Percentiles rank a stretch among this genome's conserved stretches.
These are phyloP conservation scores for Halenospora varia DNA, from an alignment of 495 filamentous ascomycete genomes.

Conservation along the genomic window DNA sequence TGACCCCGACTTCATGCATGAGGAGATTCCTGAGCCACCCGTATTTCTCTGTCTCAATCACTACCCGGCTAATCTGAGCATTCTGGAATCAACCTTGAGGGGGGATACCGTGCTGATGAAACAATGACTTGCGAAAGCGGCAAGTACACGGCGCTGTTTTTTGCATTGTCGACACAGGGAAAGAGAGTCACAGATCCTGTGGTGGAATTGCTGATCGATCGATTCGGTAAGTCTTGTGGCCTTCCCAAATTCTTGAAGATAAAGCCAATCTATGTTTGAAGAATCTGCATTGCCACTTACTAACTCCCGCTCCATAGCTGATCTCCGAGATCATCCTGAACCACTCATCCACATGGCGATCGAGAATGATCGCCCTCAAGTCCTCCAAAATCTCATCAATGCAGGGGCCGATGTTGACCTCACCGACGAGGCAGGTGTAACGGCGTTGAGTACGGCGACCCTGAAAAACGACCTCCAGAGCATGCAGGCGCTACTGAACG, in stretches of 20 bases:
- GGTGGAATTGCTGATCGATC: slow-evolving; percentile 6
- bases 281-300: not conserved
- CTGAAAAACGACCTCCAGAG: slow-evolving; percentile 9
- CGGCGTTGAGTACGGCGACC: slow-evolving; percentile 12
- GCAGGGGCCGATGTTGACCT: slow-evolving; percentile 11
- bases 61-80: slow-evolving; percentile 7
- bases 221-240: slow-evolving; percentile 11
- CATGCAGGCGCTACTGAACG: slow-evolving; percentile 15
- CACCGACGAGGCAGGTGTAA: slow-evolving; percentile 4
- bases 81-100: slow-evolving; percentile 7
- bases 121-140: not conserved
- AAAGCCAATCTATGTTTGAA: not conserved
- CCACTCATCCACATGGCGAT: slow-evolving; percentile 18
- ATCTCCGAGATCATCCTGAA: slow-evolving; percentile 6
- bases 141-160: slow-evolving; percentile 13
- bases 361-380: not conserved
- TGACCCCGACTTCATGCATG: slow-evolving; percentile 7
- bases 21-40: slow-evolving; percentile 10
- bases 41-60: slow-evolving; percentile 12
- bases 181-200: slow-evolving; percentile 8
- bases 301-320: slow-evolving; percentile 5
- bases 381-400: slow-evolving; percentile 14
- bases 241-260: not conserved
- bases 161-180: not conserved
- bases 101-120: slow-evolving; percentile 17